Evolutionary conservation across 495 filamentous ascomycete genomes (phyloP).

Genomic region (Ascodesmis nigricans): DNA sequence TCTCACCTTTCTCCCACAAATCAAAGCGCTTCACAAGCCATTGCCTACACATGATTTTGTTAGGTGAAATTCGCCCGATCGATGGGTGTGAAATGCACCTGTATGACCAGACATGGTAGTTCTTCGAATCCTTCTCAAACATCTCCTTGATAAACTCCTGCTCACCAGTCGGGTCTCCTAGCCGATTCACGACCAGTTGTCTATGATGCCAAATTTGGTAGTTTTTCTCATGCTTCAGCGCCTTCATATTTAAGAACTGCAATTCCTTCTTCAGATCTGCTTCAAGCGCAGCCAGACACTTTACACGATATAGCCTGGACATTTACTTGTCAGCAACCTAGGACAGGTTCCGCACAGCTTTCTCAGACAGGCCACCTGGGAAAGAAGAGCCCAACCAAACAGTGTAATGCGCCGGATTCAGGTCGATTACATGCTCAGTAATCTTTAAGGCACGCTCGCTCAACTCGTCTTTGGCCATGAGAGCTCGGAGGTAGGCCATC

Average conservation of each 20-base stretch:
- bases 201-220: conserved; percentile 99
- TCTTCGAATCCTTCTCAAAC: conserved; percentile 73
- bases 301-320: conserved; percentile 60
- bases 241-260: conserved; percentile 61
- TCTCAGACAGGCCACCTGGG: no score
- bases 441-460: conserved; percentile 56
- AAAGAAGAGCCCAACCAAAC: conserved; percentile 50
- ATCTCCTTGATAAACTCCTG: conserved; percentile 53
- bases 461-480: conserved; percentile 77
- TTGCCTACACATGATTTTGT: conserved; percentile 30
- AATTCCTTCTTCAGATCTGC: conserved; percentile 51
- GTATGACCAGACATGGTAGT: conserved; percentile 98
- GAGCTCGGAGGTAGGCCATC: conserved; percentile 70
- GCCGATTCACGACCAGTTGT: conserved; percentile 38
- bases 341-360: no score
- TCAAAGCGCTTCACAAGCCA: conserved; percentile 70
- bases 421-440: conserved; percentile 64
- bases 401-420: conserved; percentile 96
- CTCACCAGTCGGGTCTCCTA: conserved; percentile 33
- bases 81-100: conserved; percentile 10
- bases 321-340: not conserved
- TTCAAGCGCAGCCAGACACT: conserved; percentile 43
- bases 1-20: conserved; percentile 46
- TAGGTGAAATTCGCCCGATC: not conserved
- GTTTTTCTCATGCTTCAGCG: conserved; percentile 73